These are phyloP conservation scores for Lasiodiplodia hormozganensis DNA, from an alignment of 2,329 filamentous ascomycete genomes.

Conservation along the genomic window DNA sequence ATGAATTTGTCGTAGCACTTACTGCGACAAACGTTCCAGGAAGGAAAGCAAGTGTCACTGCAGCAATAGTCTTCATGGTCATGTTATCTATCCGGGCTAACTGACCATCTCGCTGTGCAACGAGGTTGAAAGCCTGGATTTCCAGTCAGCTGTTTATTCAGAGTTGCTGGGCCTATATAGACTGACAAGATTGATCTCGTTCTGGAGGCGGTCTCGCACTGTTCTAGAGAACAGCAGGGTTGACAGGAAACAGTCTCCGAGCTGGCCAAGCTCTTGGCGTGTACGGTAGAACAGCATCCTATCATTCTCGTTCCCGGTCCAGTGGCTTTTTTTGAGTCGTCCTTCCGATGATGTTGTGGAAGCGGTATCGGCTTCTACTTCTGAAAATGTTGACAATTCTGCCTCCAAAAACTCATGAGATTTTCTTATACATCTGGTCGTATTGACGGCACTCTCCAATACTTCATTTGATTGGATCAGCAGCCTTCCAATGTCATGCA, in stretches of 20 bases:
- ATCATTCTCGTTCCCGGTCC: neutral
- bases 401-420: neutral
- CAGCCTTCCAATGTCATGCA: slow-evolving; percentile 27
- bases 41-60: neutral
- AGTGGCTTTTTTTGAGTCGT: neutral
- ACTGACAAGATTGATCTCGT: neutral
- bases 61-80: neutral
- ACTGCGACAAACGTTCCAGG: neutral
- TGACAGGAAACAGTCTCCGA: neutral
- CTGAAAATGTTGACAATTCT: slow-evolving; percentile 27
- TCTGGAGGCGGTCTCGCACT: neutral
- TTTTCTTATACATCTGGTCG: slow-evolving; percentile 10
- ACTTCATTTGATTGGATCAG: slow-evolving; percentile 30
- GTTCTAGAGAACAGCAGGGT: neutral
- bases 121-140: neutral
- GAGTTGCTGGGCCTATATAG: no score
- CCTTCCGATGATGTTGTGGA: no score
- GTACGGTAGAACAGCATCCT: neutral
- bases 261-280: neutral
- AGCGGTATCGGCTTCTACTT: no score
- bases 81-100: neutral
- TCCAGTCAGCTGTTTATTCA: no score
- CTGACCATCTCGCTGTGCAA: neutral
- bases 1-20: no score
- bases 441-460: slow-evolving; percentile 29